A percentile compares a stretch with the other conserved stretches of the same genome.
Conservation (phyloP, 2,329 filamentous ascomycete genomes). For the Stagonosporopsis chrysanthemi region DNA sequence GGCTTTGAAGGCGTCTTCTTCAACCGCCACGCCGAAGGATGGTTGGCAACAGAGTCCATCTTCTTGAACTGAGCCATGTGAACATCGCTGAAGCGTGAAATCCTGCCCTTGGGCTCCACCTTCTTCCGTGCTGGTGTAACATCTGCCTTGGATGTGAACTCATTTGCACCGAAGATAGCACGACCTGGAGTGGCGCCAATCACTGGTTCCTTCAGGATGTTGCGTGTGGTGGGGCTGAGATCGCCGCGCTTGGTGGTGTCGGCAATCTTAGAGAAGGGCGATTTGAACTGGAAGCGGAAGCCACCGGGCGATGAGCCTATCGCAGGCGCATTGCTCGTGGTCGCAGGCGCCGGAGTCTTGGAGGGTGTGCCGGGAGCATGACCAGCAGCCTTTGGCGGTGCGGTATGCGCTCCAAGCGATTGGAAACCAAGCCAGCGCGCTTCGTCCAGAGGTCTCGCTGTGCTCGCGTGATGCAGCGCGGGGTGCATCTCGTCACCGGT, state of each 20-base stretch:
- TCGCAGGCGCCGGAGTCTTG: conserved; percentile 54
- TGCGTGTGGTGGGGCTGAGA: conserved; percentile 65
- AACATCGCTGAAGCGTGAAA: conserved; percentile 79
- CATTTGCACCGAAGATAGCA: conserved; percentile 43
- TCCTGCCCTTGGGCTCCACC: conserved; percentile 79
- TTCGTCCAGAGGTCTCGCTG: conserved; percentile 78
- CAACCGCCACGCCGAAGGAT: conserved; percentile 79
- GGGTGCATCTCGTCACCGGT: conserved; percentile 89
- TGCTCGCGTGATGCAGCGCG: conserved; percentile 77
- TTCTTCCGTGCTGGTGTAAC: conserved; percentile 69
- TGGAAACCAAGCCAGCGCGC: conserved; percentile 83
- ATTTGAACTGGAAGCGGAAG: conserved; percentile 71
- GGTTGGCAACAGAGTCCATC: conserved; percentile 94
- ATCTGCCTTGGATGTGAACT: conserved; percentile 50
- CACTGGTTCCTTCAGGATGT: conserved; percentile 71
- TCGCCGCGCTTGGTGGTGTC: conserved; percentile 72
- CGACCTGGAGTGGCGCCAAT: conserved; percentile 60
- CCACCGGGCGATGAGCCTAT: conserved; percentile 59
- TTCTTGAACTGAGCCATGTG: conserved; percentile 93
- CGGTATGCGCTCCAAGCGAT: conserved; percentile 65
- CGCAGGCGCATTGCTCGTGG: conserved; percentile 24
- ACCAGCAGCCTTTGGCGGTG: conserved; percentile 54
- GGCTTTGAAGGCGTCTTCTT: conserved; percentile 53
- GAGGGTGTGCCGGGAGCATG: conserved; percentile 69
- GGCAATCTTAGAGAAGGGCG: conserved; percentile 64